Conservation (phyloP, 2,329 filamentous ascomycete genomes). For the Aureobasidium vineae region DNA sequence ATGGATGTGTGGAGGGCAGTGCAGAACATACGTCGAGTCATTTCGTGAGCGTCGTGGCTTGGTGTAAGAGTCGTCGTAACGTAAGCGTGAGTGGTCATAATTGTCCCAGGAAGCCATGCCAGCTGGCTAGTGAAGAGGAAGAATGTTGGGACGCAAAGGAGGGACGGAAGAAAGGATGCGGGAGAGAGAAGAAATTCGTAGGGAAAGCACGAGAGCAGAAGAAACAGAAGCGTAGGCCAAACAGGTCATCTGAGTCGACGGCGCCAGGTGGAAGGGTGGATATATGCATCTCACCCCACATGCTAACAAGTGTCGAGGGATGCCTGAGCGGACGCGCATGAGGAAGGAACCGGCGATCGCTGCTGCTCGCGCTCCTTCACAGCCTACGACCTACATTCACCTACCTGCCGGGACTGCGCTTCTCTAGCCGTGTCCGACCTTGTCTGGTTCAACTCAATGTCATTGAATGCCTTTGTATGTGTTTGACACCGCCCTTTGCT, state of each 20-base stretch:
- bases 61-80: constrained; percentile 25
- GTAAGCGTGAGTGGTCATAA: constrained; percentile 29
- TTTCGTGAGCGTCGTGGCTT: constrained; percentile 29
- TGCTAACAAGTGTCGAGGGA: constrained; percentile 4
- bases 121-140: not conserved
- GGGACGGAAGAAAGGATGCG: not conserved
- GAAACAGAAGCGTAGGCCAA: constrained; percentile 9
- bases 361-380: not conserved
- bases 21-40: constrained; percentile 27
- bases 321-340: constrained; percentile 16
- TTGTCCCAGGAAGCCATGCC: constrained; percentile 33
- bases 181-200: not conserved
- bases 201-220: not conserved
- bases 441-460: not conserved
- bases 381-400: not conserved
- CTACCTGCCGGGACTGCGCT: not conserved
- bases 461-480: not conserved
- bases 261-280: not conserved
- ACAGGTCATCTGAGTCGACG: constrained; percentile 4
- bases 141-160: not conserved
- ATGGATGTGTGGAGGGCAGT: not conserved
- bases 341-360: constrained; percentile 21
- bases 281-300: constrained; percentile 26
- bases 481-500: constrained; percentile 22
- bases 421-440: constrained; percentile 6